phyloP scores from a whole-genome alignment of 208 protist species.

The Trypanosomatidae sp. region DNA sequence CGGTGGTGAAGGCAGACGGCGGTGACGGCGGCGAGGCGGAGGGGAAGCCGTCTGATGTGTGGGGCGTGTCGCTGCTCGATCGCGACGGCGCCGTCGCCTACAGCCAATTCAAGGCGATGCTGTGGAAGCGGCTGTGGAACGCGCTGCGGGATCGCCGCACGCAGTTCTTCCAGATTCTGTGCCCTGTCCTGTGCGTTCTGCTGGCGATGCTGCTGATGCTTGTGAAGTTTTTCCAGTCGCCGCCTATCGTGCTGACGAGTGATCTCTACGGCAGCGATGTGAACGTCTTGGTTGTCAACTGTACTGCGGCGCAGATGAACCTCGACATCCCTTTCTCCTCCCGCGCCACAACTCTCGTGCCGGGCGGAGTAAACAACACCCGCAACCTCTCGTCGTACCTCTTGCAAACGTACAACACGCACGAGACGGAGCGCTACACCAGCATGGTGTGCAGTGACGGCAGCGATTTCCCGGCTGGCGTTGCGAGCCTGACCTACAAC shows the following conservation, averaged over 20 bases:
- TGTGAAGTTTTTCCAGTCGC: conserved; percentile 36
- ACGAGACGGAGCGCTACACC: conserved; percentile 42
- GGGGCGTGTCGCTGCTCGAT: conserved; percentile 36
- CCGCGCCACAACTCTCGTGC: conserved; percentile 7
- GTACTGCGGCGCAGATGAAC: conserved; percentile 21
- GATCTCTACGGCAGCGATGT: conserved; percentile 42
- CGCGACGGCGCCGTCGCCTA: conserved; percentile 10
- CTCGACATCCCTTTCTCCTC: conserved; percentile 27
- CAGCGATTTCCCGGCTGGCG: too few species aligned
- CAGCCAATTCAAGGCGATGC: conserved; percentile 55
- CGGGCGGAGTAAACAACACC: conserved; percentile 6
- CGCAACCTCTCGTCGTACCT: conserved; percentile 32
- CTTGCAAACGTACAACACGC: conserved; percentile 38
- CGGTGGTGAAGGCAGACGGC: too few species aligned
- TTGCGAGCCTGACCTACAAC: too few species aligned
- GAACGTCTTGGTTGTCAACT: conserved; percentile 29
- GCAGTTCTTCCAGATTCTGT: conserved; percentile 72
- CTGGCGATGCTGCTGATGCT: conserved; percentile 72
- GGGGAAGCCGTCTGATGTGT: conserved; percentile 34
- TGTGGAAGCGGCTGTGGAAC: conserved; percentile 62
- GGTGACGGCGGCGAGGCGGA: too few species aligned
- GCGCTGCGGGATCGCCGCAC: conserved; percentile 64
- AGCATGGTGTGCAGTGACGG: conserved; percentile 39
- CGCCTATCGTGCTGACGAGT: conserved; percentile 35
- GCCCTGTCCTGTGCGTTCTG: conserved; percentile 59